Conservation (phyloP, 352 stramenopile species). For the Globisporangium splendens region DNA sequence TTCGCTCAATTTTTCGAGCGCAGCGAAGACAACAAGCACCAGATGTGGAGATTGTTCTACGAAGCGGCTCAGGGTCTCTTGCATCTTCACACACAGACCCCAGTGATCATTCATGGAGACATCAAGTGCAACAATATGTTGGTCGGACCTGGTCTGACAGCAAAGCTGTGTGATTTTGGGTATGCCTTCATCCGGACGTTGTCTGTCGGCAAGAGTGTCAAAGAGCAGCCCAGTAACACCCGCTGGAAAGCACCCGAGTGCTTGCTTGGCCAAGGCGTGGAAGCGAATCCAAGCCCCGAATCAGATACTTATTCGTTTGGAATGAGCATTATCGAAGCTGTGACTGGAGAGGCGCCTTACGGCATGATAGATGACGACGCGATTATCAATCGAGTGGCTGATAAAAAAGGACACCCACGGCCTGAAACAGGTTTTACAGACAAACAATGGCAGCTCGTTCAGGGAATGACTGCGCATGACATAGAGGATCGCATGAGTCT, state of each 20-base stretch:
- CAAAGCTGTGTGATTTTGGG: constrained; percentile 42
- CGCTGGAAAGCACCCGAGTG: constrained; percentile 32
- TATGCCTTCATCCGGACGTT: constrained; percentile 18
- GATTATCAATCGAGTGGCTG: neutral
- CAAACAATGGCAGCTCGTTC: neutral
- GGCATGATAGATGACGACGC: constrained; percentile 10
- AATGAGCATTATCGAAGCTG: too few relatives aligned
- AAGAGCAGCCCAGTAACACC: constrained; percentile 18
- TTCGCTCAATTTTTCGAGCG: neutral
- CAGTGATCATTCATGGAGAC: constrained; percentile 76
- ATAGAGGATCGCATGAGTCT: too few relatives aligned
- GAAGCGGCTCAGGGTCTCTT: constrained; percentile 46
- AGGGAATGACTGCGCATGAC: too few relatives aligned
- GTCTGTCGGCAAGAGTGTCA: constrained; percentile 22
- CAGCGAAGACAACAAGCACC: constrained; percentile 5
- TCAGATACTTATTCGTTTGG: too few relatives aligned
- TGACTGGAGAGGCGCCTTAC: constrained; percentile 17
- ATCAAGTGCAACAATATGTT: too few relatives aligned
- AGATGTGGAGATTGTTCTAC: too few relatives aligned
- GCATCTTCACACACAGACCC: constrained; percentile 72
- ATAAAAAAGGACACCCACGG: neutral
- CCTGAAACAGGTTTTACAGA: neutral
- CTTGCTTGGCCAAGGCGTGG: too few relatives aligned
- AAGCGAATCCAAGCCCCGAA: too few relatives aligned
- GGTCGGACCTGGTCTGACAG: constrained; percentile 30